phyloP scores from a whole-genome alignment of 805 yeast species.

The Candida rishiriensis region DNA sequence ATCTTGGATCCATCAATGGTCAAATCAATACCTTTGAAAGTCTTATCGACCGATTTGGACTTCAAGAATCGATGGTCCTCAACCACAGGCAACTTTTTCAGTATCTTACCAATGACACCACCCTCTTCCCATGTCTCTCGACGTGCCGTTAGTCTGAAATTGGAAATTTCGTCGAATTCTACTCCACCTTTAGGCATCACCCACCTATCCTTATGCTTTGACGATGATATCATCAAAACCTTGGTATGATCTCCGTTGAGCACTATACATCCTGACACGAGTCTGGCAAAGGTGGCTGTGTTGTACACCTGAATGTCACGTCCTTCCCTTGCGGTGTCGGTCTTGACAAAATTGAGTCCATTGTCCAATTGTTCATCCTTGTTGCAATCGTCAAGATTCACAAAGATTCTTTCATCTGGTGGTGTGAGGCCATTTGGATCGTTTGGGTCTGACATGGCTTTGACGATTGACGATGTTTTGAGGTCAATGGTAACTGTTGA shows the following conservation, averaged over 20 bases:
- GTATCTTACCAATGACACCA: slow-evolving; percentile 71
- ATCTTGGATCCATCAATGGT: slow-evolving; percentile 25
- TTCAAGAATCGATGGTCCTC: slow-evolving; percentile 43
- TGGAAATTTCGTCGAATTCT: slow-evolving; percentile 69
- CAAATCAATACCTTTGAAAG: slow-evolving; percentile 15
- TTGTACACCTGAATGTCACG: slow-evolving; percentile 58
- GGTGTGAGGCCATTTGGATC: slow-evolving; percentile 7
- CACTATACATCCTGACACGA: slow-evolving; percentile 92
- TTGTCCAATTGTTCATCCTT: slow-evolving; percentile 6
- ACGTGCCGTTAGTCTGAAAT: slow-evolving; percentile 49
- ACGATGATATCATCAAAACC: slow-evolving; percentile 76
- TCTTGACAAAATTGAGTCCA: slow-evolving; percentile 22
- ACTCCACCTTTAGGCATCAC: slow-evolving; percentile 95
- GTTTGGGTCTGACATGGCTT: neutral
- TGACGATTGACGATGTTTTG: too few relatives aligned
- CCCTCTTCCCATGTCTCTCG: slow-evolving; percentile 99
- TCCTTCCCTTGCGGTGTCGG: slow-evolving; percentile 46
- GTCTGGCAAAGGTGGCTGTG: slow-evolving; percentile 61
- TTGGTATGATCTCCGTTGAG: slow-evolving; percentile 50
- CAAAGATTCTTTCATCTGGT: slow-evolving; percentile 12
- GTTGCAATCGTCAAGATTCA: slow-evolving; percentile 12
- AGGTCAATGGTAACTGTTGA: too few relatives aligned
- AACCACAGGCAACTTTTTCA: slow-evolving; percentile 55
- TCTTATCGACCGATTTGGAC: slow-evolving; percentile 12
- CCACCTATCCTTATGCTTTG: slow-evolving; percentile 68